Percentiles rank a stretch among this genome's conserved stretches.
Conservation (phyloP, 148 eudicot genomes). For the Rhododendron molle region DNA sequence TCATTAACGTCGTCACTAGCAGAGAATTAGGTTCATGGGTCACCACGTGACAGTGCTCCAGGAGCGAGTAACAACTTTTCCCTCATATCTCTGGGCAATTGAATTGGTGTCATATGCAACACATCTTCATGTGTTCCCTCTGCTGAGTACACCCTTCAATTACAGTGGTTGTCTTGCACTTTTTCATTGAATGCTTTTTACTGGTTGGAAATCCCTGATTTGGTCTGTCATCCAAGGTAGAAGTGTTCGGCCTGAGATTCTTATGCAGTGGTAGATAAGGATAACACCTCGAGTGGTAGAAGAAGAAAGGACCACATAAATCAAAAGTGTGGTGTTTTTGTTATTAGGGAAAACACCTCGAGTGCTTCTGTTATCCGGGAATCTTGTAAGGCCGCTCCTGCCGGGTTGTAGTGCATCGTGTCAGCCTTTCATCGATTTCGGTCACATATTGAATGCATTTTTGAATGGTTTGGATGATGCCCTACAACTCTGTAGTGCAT, state of each 20-base stretch:
- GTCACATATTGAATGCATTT: no score
- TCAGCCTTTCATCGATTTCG: no score
- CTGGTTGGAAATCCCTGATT: background rate
- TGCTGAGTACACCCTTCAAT: background rate
- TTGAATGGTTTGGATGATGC: no score
- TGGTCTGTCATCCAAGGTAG: background rate
- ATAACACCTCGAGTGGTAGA: background rate
- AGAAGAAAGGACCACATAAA: background rate
- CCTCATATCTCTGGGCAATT: background rate
- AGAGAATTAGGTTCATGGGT: no score
- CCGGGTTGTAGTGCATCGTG: no score
- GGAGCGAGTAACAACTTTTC: background rate
- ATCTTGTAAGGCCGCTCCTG: no score
- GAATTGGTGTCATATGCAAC: background rate
- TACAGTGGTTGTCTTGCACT: background rate
- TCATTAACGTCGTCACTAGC: background rate
- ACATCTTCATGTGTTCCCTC: background rate
- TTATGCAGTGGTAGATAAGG: background rate
- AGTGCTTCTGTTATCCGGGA: no score
- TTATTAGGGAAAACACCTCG: background rate
- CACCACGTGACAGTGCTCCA: background rate
- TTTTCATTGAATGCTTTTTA: background rate
- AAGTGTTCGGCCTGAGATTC: background rate
- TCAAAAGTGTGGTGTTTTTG: background rate
- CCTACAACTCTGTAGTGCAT: no score